Base-by-base conservation (phyloP, 2,329 filamentous ascomycete genomes). In the Aspergillus clavatus region DNA sequence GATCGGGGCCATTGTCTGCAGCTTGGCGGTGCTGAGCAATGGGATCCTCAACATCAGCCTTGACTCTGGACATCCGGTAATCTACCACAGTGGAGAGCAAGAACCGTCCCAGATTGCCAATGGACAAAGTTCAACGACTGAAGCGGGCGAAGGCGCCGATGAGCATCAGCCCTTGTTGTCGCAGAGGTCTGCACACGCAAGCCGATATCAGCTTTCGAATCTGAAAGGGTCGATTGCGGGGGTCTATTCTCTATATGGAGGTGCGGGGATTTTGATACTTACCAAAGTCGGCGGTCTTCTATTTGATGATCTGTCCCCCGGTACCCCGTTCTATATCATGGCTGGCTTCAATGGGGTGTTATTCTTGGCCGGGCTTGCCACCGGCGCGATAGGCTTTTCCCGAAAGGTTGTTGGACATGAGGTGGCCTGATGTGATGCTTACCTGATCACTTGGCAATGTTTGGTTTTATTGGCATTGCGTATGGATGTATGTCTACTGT, bases 1-100 rank as follows among this genome's bases (percentile, higher is more conserved):
- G 68, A 97, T 98, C 50, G 93, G 91, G 2, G 86, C 89, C 8
- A 97, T 98, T 47, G 93, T 98, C 1, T 96, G 90, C 70, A 95
- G 88, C 53, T 78, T 98, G n/a, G 89, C 87, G 1, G 81, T 93
- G 1, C 77, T 98, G 2, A 89, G 89, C 28, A 82, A 82, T 12
- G 90, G 89, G 3, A 84, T 97, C 18, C 74, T 94, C 67, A 55
- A 71, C 33, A 57, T 61, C 46, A 58, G 51, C 26, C 16, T 35
- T 35, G 44, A 24, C 11, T 29, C 29, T 11, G 51, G 47, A n/a
- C 46, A 40, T 22, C 44, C 50, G 46, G 52, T 44, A 46, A 18
- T 5, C 6, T 35, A 18, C 1, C 31, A 19, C 8, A 11, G 7
- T 5, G 16, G 6, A 18, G 31, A 35, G n/a, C 24, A 28, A 12